These are phyloP conservation scores for Hypoxylon trugodes DNA, from an alignment of 495 filamentous ascomycete genomes.

Conservation along the genomic window DNA sequence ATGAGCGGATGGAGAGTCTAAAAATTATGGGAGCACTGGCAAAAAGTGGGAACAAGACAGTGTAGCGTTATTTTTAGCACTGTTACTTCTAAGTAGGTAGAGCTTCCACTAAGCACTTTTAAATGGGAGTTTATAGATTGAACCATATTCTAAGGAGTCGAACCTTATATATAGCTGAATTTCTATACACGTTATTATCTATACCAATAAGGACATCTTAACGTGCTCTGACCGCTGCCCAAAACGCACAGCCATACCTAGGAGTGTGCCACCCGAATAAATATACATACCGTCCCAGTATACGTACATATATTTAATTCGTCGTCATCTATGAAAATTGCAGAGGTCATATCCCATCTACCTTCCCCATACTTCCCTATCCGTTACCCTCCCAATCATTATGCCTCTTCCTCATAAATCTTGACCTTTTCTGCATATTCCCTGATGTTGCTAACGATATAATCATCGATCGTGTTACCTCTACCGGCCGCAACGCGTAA, in stretches of 20 bases:
- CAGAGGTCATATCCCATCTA: slow-evolving; percentile 5
- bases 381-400: not conserved
- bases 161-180: not conserved
- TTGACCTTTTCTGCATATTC: slow-evolving; percentile 83
- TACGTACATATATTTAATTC: slow-evolving; percentile 2
- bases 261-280: not conserved
- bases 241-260: not conserved
- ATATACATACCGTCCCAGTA: not conserved
- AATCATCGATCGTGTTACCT: slow-evolving; percentile 81
- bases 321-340: slow-evolving; percentile 1
- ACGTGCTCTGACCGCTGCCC: slow-evolving; percentile 11
- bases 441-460: slow-evolving; percentile 77
- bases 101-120: not conserved
- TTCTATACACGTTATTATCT: not conserved
- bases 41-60: too few species aligned
- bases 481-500: slow-evolving; percentile 87
- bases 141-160: not conserved
- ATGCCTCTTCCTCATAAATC: slow-evolving; percentile 63
- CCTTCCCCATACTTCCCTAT: slow-evolving; percentile 1
- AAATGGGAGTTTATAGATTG: not conserved
- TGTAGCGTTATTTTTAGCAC: too few species aligned
- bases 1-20: too few species aligned
- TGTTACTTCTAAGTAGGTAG: too few species aligned
- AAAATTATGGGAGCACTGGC: too few species aligned
- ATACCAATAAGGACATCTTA: slow-evolving; percentile 14